Base-by-base conservation (phyloP, 371 early-diverging fungal genomes). In the Zancudomyces culisetae region DNA sequence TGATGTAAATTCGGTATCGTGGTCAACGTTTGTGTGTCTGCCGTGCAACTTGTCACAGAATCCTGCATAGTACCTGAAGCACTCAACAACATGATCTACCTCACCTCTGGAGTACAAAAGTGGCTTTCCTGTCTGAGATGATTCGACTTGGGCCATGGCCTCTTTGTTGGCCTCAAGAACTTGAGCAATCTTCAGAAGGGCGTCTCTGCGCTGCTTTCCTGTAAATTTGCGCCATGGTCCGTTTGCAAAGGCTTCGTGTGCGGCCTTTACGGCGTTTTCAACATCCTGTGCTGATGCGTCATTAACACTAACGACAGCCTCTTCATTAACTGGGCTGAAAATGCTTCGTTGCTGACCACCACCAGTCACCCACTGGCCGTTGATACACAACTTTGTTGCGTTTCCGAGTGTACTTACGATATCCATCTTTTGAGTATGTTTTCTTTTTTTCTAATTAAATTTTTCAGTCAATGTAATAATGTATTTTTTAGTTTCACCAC, bases 101-200 rank as follows among this genome's bases (percentile, higher is more conserved):
- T 89, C 90, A 2, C 67, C 70, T 13, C 64, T 69, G 42, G 69
- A 66, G 55, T 72, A 73, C 45, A 66, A 60, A 45, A 82, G 69
- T 1, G 87, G 70, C 62, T 92, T 92, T n/a, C 93, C 93, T 24
- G 81, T 85, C 60, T 88, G 83, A 24, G 77, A 59, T 43, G 87
- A 80, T 62, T 91, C 94, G 29, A 90, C 62, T 2, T 67, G 69
- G 29, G 90, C 89, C 28, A 92, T 57, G 8, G 73, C 70, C 19
- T 73, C 72, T 27, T 66, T 64, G 61, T 85, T 73, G 28, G 74
- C 66, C 53, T 85, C 84, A 49, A 90, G 73, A 10, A 79, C 66
- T 28, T 78, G 72, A 8, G 88, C 87, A 52, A 89, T 71, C 29
- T 75, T 74, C 43, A 79, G 60, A 45, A 89, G 57, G 0, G 73